Conservation (phyloP, 176 grass and related monocot genomes). For the Carex pumila region DNA sequence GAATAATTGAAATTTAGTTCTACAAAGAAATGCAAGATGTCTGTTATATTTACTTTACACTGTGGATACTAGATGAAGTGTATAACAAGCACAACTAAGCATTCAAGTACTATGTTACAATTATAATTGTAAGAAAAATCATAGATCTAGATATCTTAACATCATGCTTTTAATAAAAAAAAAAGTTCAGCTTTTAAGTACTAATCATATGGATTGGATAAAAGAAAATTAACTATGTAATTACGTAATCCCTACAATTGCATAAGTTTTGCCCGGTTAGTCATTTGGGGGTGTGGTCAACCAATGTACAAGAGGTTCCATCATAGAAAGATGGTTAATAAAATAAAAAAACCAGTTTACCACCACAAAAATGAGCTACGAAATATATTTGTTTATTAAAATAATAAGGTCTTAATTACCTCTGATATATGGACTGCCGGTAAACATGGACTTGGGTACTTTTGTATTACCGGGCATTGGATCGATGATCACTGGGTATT, state of each 20-base stretch:
- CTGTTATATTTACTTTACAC: neutral
- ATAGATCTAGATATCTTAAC: neutral
- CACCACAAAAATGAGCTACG: no score
- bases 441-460: no score
- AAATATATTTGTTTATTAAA: no score
- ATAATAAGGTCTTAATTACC: no score
- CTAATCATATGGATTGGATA: neutral
- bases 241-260: neutral
- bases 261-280: no score
- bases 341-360: no score
- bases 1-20: neutral
- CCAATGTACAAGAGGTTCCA: no score
- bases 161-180: neutral
- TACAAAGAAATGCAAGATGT: neutral
- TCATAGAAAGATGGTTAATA: no score
- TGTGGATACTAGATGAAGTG: neutral
- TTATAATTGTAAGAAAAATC: neutral
- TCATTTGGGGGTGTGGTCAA: no score
- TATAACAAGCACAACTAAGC: neutral
- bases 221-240: neutral
- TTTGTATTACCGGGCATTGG: no score
- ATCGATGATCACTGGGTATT: no score
- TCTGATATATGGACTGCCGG: no score
- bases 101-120: neutral
- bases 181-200: neutral